These are phyloP conservation scores for Malbranchea zuffiana DNA, from an alignment of 2,329 filamentous ascomycete genomes.

Conservation along the genomic window DNA sequence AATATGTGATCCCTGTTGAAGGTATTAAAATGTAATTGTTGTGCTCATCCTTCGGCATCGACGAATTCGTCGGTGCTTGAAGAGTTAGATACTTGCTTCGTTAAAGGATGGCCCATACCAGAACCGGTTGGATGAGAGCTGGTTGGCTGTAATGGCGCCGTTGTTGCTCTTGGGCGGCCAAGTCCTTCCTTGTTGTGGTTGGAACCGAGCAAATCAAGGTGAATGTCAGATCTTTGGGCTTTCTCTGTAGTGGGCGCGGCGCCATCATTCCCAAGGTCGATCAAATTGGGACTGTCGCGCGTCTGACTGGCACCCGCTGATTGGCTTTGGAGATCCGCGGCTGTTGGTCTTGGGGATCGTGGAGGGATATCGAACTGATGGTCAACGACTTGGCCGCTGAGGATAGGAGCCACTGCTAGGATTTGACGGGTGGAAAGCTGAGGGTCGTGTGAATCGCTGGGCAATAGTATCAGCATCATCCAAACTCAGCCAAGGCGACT, in stretches of 20 bases:
- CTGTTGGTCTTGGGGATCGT: conserved; percentile 20
- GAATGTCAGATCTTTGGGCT: conserved; percentile 1
- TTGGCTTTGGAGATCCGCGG: neutral
- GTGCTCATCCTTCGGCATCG: conserved; percentile 28
- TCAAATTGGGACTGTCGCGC: conserved; percentile 6
- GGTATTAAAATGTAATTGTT: too few species aligned
- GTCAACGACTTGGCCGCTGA: conserved; percentile 59
- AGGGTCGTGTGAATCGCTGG: conserved; percentile 53
- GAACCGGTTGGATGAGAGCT: conserved; percentile 10
- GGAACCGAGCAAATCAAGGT: conserved; percentile 15
- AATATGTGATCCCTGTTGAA: too few species aligned
- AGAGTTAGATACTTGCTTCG: conserved; percentile 31
- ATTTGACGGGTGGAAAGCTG: conserved; percentile 70
- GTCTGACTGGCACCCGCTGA: conserved; percentile 3
- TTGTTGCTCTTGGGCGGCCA: conserved; percentile 11
- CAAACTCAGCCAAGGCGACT: neutral
- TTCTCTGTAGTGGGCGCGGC: conserved; percentile 1
- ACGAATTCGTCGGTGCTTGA: conserved; percentile 35
- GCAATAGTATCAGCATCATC: conserved; percentile 2
- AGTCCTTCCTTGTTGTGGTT: conserved; percentile 8
- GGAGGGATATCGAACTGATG: conserved; percentile 49
- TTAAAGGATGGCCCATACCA: conserved; percentile 18
- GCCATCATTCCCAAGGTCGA: conserved; percentile 12
- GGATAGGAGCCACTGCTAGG: conserved; percentile 70
- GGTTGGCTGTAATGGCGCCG: conserved; percentile 16